phyloP scores from a whole-genome alignment of 345 rosid genomes.

The Eutrema heterophyllum region DNA sequence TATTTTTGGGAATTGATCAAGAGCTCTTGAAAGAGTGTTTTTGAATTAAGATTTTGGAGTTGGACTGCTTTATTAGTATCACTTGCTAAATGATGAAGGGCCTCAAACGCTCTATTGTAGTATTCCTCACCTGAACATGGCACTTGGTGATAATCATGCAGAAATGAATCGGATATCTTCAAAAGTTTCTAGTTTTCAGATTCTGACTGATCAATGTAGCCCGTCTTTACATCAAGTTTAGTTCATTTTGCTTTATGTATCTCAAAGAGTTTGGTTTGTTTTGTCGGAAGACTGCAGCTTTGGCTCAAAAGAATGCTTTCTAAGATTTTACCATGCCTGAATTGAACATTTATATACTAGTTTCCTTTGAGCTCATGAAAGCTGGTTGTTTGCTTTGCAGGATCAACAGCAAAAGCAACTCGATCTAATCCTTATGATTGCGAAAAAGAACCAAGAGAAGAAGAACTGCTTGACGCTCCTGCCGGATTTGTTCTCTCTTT shows the following conservation, averaged over 20 bases:
- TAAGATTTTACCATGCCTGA: background rate
- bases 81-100: background rate
- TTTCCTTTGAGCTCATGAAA: conserved; percentile 6
- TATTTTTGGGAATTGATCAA: background rate
- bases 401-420: conserved; percentile 92
- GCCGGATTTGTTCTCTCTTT: conserved; percentile 10
- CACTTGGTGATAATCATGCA: background rate
- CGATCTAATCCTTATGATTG: conserved; percentile 74
- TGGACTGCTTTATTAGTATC: background rate
- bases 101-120: background rate
- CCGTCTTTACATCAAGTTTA: background rate
- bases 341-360: background rate
- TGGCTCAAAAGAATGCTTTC: conserved; percentile 65
- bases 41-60: background rate
- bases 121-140: background rate
- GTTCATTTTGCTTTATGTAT: background rate
- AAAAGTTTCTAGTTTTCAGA: background rate
- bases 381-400: conserved; percentile 41
- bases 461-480: conserved; percentile 6
- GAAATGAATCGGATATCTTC: background rate
- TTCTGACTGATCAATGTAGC: conserved; percentile 1
- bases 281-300: conserved; percentile 70
- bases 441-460: conserved; percentile 26
- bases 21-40: background rate
- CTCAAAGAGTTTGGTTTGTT: conserved; percentile 9